phyloP scores from a whole-genome alignment of 2,329 filamentous ascomycete genomes.

The Trichoderma semiorbis region DNA sequence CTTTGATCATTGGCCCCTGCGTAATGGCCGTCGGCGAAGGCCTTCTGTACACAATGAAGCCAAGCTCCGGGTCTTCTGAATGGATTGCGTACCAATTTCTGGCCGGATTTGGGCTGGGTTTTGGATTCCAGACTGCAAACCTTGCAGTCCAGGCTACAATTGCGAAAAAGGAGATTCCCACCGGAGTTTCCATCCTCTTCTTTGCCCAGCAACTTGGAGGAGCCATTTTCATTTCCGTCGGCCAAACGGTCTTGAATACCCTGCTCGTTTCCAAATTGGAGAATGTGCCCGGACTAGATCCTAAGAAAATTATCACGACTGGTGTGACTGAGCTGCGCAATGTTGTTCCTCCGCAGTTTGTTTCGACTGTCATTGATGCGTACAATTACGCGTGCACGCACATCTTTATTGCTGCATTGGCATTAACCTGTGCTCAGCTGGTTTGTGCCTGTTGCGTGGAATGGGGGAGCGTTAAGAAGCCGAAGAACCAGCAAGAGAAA shows the following conservation, averaged over 20 bases:
- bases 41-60: conserved; percentile 54
- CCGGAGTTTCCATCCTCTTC: conserved; percentile 53
- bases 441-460: conserved; percentile 58
- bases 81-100: conserved; percentile 62
- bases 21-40: conserved; percentile 53
- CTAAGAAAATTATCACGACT: conserved; percentile 41
- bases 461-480: conserved; percentile 66
- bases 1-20: conserved; percentile 50
- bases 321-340: conserved; percentile 60
- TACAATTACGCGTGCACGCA: conserved; percentile 63
- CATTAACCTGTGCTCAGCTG: conserved; percentile 52
- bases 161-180: conserved; percentile 49
- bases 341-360: conserved; percentile 46
- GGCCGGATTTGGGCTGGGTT: conserved; percentile 55
- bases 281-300: conserved; percentile 42
- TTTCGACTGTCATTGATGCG: conserved; percentile 53
- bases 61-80: conserved; percentile 43
- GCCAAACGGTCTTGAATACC: conserved; percentile 51
- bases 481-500: conserved; percentile 18
- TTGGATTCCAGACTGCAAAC: conserved; percentile 55
- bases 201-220: conserved; percentile 59
- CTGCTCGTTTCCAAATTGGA: conserved; percentile 39
- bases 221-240: conserved; percentile 55
- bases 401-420: conserved; percentile 61
- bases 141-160: conserved; percentile 57